Conservation (phyloP, 306 rosid genomes). For the Sesbania bispinosa region DNA sequence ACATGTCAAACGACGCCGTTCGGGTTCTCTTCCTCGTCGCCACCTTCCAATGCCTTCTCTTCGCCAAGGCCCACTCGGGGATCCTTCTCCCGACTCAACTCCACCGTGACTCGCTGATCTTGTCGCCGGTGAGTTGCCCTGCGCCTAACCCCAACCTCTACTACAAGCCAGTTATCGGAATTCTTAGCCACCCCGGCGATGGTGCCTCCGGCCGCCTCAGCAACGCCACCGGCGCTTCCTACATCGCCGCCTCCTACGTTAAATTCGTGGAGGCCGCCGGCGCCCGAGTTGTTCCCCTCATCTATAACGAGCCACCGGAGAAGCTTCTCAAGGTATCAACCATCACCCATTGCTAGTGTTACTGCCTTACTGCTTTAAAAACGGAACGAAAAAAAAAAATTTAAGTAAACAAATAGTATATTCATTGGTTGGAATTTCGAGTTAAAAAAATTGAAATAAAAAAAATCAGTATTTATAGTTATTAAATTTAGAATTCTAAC, state of each 20-base stretch:
- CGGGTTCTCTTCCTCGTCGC: conserved; percentile 24
- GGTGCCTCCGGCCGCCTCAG: conserved; percentile 69
- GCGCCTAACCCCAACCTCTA: conserved; percentile 44
- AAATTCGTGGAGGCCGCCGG: conserved; percentile 83
- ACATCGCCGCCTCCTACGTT: conserved; percentile 85
- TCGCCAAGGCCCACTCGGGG: conserved; percentile 19
- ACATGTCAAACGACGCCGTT: conserved; percentile 24
- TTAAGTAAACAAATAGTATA: too few species aligned
- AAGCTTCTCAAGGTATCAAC: conserved; percentile 53
- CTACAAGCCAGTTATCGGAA: conserved; percentile 79
- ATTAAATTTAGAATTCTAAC: too few species aligned
- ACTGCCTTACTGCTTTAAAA: too few species aligned
- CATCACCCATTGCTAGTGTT: not conserved
- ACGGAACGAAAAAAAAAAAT: too few species aligned
- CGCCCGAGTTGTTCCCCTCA: conserved; percentile 81
- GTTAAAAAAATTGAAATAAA: too few species aligned
- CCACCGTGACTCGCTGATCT: conserved; percentile 19
- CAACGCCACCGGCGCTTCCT: conserved; percentile 57
- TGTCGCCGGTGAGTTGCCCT: conserved; percentile 30
- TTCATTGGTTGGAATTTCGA: too few species aligned
- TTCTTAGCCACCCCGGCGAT: conserved; percentile 82
- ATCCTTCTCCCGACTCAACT: conserved; percentile 53
- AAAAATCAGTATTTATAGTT: too few species aligned
- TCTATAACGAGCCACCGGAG: conserved; percentile 61
- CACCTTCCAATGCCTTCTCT: conserved; percentile 24